phyloP scores from a whole-genome alignment of 73 alveolate species.

The Paramecium tetraurelia region DNA sequence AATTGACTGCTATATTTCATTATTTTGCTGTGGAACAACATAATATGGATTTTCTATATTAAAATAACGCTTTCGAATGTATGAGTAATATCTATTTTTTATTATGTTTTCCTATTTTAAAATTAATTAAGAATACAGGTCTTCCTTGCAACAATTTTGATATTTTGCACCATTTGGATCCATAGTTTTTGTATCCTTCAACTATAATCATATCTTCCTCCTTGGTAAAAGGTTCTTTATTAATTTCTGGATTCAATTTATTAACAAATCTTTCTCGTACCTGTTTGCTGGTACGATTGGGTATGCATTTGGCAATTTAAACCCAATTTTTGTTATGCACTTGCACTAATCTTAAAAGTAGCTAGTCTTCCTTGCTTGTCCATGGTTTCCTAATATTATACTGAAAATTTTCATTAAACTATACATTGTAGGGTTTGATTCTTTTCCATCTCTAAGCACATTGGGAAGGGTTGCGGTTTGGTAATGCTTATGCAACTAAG shows the following conservation, averaged over 20 bases:
- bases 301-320: slow-evolving; percentile 45
- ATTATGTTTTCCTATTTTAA: slow-evolving; percentile 26
- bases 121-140: slow-evolving; percentile 4
- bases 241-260: slow-evolving; percentile 92
- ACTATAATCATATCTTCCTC: slow-evolving; percentile 76
- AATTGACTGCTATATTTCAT: not conserved
- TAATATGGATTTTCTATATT: slow-evolving; percentile 38
- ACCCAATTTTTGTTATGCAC: slow-evolving; percentile 49
- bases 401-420: not conserved
- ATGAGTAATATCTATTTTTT: slow-evolving; percentile 28
- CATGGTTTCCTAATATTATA: slow-evolving; percentile 7
- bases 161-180: slow-evolving; percentile 56
- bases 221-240: slow-evolving; percentile 83
- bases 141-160: slow-evolving; percentile 47
- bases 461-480: slow-evolving; percentile 34
- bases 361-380: slow-evolving; percentile 50
- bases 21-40: not conserved
- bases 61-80: slow-evolving; percentile 20
- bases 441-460: slow-evolving; percentile 57
- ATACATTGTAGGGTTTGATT: not conserved
- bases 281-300: slow-evolving; percentile 82
- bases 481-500: not conserved
- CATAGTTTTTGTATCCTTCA: not conserved
- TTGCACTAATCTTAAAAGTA: slow-evolving; percentile 1
- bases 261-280: slow-evolving; percentile 98